Conservation (phyloP, 495 filamentous ascomycete genomes). For the Apiosordaria backusii region DNA sequence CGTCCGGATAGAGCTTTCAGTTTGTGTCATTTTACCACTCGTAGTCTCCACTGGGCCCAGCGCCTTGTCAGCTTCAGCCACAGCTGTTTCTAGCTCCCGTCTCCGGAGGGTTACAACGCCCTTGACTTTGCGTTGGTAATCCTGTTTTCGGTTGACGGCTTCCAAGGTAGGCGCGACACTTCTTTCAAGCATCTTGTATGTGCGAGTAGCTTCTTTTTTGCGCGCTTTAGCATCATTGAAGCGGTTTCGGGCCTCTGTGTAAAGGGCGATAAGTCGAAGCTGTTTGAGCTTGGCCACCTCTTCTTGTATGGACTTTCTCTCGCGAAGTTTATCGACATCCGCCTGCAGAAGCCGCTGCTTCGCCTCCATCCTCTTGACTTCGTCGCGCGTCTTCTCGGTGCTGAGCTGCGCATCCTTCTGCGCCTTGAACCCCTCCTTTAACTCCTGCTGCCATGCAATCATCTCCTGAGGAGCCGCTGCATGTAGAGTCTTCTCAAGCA, state of each 20-base stretch:
- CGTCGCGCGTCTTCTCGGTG: conserved; percentile 56
- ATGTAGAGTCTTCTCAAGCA: conserved; percentile 78
- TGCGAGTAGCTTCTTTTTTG: conserved; percentile 44
- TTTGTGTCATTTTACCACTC: conserved; percentile 51
- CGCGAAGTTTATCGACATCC: conserved; percentile 78
- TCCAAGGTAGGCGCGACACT: conserved; percentile 65
- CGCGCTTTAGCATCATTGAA: conserved; percentile 46
- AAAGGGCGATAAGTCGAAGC: conserved; percentile 62
- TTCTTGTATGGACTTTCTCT: conserved; percentile 64
- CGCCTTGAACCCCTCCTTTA: conserved; percentile 65
- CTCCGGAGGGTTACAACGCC: conserved; percentile 51
- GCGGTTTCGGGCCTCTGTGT: conserved; percentile 44
- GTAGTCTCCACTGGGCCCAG: conserved; percentile 48
- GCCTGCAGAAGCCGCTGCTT: conserved; percentile 74
- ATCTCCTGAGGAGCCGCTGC: conserved; percentile 81
- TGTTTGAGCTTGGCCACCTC: conserved; percentile 65
- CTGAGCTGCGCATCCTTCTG: conserved; percentile 63
- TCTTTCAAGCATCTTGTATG: conserved; percentile 54
- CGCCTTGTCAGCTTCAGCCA: conserved; percentile 50
- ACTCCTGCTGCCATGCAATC: conserved; percentile 68
- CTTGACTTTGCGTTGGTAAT: conserved; percentile 50
- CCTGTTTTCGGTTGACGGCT: conserved; percentile 62
- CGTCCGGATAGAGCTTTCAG: conserved; percentile 39
- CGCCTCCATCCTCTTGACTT: conserved; percentile 60
- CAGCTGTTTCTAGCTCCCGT: conserved; percentile 47